Base-by-base conservation (phyloP, 83 land plant genomes). In the Picea abies region DNA sequence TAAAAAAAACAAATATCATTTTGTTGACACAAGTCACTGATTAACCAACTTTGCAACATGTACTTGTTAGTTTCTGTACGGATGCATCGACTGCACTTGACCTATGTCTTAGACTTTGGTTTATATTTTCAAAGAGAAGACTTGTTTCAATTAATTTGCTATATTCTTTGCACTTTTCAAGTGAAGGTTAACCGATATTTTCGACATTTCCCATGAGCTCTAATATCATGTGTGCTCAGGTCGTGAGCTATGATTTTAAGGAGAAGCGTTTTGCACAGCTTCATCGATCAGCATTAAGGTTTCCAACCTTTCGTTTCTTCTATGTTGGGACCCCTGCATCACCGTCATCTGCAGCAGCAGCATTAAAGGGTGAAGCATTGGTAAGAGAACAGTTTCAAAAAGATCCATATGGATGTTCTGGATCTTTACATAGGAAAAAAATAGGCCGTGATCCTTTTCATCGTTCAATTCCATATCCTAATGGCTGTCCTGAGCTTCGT, bases 211-310 rank as follows among this genome's bases (percentile, higher is more conserved):
- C 49, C 47, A 10, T 0, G 47, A 37, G 25, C 47, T 39, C 58
- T 73, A 52, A 73, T 44, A n/a, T 73, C 1, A 4, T 73, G 58
- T 73, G 22, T 23, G 11, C n/a, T 80, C 88, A 95, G 99, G 98
- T 96, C 52, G 97, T 97, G 63, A 94, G 98, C 79, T 97, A 97
- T 80, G 95, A 96, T 85, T 97, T 97, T 79, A 97, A 97, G 85
- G 87, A 91, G 84, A 89, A 88, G 32, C 90, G 99, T 69, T 97
- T 97, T 87, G 87, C 94, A 35, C 49, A 87, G 39, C 90, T 97
- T 72, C 99, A 97, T 82, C 94, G 98, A 3, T 79, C 88, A 3
- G 98, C 99, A 35, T 81, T 96, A 25, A 84, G 89, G 22, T 96
- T 97, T 79, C 99, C 99, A 23, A 88, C 89, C 76, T 75, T 87